phyloP scores from a whole-genome alignment of 257 asterid genomes.

The Lithospermum erythrorhizon region DNA sequence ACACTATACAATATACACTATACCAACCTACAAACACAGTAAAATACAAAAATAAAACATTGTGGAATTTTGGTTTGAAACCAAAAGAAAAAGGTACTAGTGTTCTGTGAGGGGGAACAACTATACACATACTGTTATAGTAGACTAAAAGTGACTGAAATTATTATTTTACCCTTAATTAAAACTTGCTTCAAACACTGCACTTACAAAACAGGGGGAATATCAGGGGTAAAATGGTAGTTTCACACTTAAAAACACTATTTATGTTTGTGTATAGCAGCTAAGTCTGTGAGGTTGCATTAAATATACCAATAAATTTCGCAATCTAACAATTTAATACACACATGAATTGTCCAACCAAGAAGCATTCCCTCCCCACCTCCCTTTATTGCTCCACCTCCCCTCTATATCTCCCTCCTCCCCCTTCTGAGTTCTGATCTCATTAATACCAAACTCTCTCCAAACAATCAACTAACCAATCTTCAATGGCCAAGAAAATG shows the following conservation, averaged over 20 bases:
- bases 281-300: constrained; percentile 24
- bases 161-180: no score
- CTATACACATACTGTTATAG: no score
- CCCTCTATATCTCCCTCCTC: constrained; percentile 9
- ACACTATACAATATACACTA: constrained; percentile 1
- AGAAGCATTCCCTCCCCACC: constrained; percentile 41
- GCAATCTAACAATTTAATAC: constrained; percentile 23
- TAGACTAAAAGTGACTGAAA: no score
- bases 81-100: background rate
- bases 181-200: no score
- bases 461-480: constrained; percentile 13
- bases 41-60: background rate
- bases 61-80: constrained; percentile 12
- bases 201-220: no score
- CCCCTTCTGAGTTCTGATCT: constrained; percentile 10
- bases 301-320: constrained; percentile 22
- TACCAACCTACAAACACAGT: constrained; percentile 2
- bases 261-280: no score
- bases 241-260: no score
- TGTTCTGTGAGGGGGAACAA: constrained; percentile 14
- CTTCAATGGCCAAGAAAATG: constrained; percentile 26
- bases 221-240: no score
- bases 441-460: constrained; percentile 22
- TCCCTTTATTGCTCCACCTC: constrained; percentile 21
- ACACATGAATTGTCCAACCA: constrained; percentile 37